Evolutionary conservation across 306 rosid species (phyloP), one percentile per base, ranked within the genome.

Genomic region (Inga laurina): DNA sequence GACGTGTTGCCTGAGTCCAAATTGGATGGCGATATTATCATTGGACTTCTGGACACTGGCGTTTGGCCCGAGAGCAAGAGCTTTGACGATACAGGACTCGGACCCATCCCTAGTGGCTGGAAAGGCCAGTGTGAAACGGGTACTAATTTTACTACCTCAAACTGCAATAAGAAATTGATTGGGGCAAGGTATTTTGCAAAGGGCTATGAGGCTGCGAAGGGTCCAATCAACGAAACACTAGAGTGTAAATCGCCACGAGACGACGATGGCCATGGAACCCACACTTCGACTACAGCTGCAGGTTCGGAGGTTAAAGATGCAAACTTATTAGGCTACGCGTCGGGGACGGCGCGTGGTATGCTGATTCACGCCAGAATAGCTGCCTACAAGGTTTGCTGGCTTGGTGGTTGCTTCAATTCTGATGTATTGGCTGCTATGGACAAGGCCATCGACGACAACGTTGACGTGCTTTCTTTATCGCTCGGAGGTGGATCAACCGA

Each of bases 1-100:
- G 35, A 30, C 30, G 3, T 72, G 62, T 76, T 72, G 15, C 89
- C 89, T 2, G 67, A 82, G 32, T 77, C 93, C 4, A 83, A 48
- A 8, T 78, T 82, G 0, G 64, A 13, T 0, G 62, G 82, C 65
- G 97, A 93, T 2, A 87, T 92, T 10, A 67, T 93, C 21, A 37
- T 95, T 3, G 93, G 97, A 12, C 59, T 95, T 14, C 59, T 95
- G 21, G 98, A 95, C 77, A 92, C 95, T 0, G 98, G 97, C 0
- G 80, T 95, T 48, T 93, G 94, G 97, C 98, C 97, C 1, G 97
- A 95, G 78, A 95, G 97, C 85, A 93, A 93, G 84, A 95, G 98
- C 86, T 92, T 92, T 18, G 88, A 88, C 34, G 98, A 93, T 46
- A 48, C 87, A 0, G 92, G 91, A 7, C 76, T 90, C 1, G 94